Base-by-base conservation (phyloP, 345 rosid genomes). In the Xanthoceras sorbifolium region DNA sequence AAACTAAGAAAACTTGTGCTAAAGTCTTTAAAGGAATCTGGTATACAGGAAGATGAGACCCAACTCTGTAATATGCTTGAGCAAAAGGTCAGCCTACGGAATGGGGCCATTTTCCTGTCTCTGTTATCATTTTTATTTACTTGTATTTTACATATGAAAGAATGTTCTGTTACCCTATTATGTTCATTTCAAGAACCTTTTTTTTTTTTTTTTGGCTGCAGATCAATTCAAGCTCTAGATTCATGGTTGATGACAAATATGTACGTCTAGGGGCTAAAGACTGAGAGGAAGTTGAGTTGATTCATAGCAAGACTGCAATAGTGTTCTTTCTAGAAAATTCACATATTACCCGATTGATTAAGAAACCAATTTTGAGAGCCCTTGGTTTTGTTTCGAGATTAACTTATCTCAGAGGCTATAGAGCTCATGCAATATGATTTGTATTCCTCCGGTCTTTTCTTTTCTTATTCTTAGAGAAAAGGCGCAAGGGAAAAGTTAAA, bases 161-260 rank as follows among this genome's bases (percentile, higher is more conserved):
- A 23, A 8, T 29, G 1, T 55, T 42, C 17, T 34, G 42, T 34
- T 23, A 22, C 29, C n/a, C 59, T 7, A 52, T 6, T 61, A 4
- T 40, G 4, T 7, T 52, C 65, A 11, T 73, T 70, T 6, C 6
- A 17, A n/a, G 18, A 29, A 61, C 34, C 38, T 78, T 25, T 63
- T 72, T 48, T 60, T 3, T 32, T 18, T 60, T 61, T 65, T 11
- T 44, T 54, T n/a, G n/a, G 38, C 62, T 82, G 70, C 87, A 94
- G 97, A 82, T 94, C 55, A 84, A 75, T 38, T 90, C 95, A 28
- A 92, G 92, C 82, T 80, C 92, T 25, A 87, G 85, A 78, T 94
- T 91, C 71, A 44, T 60, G 6, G 40, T 91, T 66, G 89, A 94
- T 7, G 85, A 84, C 71, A 89, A 93, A 54, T 83, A 85, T 55